A percentile compares a stretch with the other conserved stretches of the same genome.
Evolutionary conservation across 805 yeast species (phyloP).

Genomic region (Wickerhamiella kazuoi): DNA sequence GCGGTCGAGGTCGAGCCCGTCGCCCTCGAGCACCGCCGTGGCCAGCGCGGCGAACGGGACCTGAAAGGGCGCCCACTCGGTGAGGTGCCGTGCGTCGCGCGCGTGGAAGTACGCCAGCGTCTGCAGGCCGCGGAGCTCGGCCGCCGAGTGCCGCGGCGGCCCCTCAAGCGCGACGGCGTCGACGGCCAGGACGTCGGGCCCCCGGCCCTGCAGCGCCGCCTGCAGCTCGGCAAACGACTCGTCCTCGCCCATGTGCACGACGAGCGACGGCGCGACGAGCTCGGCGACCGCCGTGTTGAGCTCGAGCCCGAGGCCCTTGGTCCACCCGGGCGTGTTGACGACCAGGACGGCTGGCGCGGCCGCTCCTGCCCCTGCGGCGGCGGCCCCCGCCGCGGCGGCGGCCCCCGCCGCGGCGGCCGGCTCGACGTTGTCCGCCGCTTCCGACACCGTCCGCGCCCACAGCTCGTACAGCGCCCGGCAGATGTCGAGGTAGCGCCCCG

Average conservation of each 20-base stretch:
- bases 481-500: constrained; percentile 33
- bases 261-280: constrained; percentile 33
- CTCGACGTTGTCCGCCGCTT: no score
- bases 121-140: constrained; percentile 15
- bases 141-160: constrained; percentile 8
- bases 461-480: constrained; percentile 26
- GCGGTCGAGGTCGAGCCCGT: constrained; percentile 12
- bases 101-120: constrained; percentile 17
- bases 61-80: constrained; percentile 18
- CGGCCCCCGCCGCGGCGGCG: no score
- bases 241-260: constrained; percentile 37
- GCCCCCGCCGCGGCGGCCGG: no score
- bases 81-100: constrained; percentile 16
- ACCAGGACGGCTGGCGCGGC: constrained; percentile 25
- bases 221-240: constrained; percentile 14
- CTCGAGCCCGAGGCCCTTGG: constrained; percentile 68
- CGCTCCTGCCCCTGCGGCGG: constrained; percentile 15
- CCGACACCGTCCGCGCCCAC: constrained; percentile 15
- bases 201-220: constrained; percentile 4
- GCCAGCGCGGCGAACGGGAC: constrained; percentile 11
- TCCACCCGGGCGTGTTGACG: constrained; percentile 81
- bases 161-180: constrained; percentile 14
- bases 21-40: constrained; percentile 12
- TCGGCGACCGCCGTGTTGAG: constrained; percentile 31
- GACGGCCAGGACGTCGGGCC: constrained; percentile 1